These are phyloP conservation scores for Colletotrichum horii DNA, from an alignment of 2,329 filamentous ascomycete species.

Conservation along the genomic window DNA sequence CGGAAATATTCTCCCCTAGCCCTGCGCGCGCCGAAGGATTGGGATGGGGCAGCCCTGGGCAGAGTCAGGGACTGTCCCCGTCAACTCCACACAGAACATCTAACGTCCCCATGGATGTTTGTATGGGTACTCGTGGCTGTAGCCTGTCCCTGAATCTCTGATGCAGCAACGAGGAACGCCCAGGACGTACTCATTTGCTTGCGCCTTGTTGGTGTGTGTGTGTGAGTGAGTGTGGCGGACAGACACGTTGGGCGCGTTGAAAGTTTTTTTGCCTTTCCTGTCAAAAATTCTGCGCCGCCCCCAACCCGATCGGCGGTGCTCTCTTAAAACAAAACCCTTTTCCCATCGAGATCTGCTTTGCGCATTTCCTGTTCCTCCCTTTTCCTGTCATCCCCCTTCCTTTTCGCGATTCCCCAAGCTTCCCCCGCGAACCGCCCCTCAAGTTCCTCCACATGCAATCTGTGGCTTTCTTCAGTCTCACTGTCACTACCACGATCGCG, in stretches of 20 bases:
- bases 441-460: slow-evolving; percentile 2
- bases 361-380: background rate
- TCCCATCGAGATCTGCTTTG: background rate
- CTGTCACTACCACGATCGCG: background rate
- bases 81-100: slow-evolving; percentile 16
- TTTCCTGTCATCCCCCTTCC: background rate
- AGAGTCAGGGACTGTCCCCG: slow-evolving; percentile 9
- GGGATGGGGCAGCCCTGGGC: background rate
- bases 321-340: slow-evolving; percentile 12
- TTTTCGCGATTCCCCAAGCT: background rate
- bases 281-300: background rate
- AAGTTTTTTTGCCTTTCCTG: background rate
- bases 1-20: slow-evolving; percentile 9
- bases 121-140: background rate
- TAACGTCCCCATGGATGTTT: background rate
- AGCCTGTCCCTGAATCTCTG: slow-evolving; percentile 12
- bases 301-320: background rate
- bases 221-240: slow-evolving; percentile 2
- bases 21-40: slow-evolving; percentile 8
- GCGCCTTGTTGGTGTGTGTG: background rate
- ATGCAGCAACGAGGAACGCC: background rate
- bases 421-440: background rate
- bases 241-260: background rate
- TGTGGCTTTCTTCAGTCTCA: background rate
- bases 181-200: background rate